These are phyloP conservation scores for Trichoderma pleuroti DNA, from an alignment of 2,329 filamentous ascomycete genomes.

Conservation along the genomic window DNA sequence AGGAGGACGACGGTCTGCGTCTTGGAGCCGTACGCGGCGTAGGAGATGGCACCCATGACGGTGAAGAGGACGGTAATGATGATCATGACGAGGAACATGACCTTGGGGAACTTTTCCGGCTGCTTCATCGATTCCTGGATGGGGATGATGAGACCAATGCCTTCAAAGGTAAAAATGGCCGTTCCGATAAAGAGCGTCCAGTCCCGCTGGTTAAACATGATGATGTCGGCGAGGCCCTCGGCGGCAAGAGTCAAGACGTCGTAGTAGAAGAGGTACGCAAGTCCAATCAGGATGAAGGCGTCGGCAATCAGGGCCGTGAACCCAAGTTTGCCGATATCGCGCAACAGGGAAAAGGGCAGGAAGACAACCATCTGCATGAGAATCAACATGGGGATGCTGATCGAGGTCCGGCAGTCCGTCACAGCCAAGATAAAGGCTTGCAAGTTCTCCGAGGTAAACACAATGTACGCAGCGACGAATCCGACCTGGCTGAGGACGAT, in stretches of 20 bases:
- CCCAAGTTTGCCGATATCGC: conserved; percentile 95
- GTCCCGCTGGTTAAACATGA: conserved; percentile 81
- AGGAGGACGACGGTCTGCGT: conserved; percentile 96
- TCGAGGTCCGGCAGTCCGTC: conserved; percentile 76
- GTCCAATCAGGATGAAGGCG: conserved; percentile 85
- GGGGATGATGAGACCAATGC: conserved; percentile 94
- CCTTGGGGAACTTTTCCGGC: conserved; percentile 83
- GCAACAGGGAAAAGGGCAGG: conserved; percentile 85
- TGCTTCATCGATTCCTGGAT: conserved; percentile 97
- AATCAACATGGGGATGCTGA: conserved; percentile 86
- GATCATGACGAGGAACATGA: conserved; percentile 88
- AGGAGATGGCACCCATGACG: conserved; percentile 87
- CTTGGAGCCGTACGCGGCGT: conserved; percentile 90
- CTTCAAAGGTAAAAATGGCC: conserved; percentile 98
- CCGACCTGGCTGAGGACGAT: conserved; percentile 95
- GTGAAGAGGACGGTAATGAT: conserved; percentile 90
- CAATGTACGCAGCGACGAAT: conserved; percentile 92
- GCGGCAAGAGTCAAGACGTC: conserved; percentile 78
- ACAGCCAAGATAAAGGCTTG: conserved; percentile 94
- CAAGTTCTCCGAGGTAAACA: conserved; percentile 93
- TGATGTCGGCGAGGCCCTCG: conserved; percentile 78
- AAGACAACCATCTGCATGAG: conserved; percentile 95
- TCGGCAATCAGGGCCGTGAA: conserved; percentile 93
- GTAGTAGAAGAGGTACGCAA: conserved; percentile 94
- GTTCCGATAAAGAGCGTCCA: conserved; percentile 99